Base-by-base conservation (phyloP, 257 asterid genomes). In the Pogostemon cablin region DNA sequence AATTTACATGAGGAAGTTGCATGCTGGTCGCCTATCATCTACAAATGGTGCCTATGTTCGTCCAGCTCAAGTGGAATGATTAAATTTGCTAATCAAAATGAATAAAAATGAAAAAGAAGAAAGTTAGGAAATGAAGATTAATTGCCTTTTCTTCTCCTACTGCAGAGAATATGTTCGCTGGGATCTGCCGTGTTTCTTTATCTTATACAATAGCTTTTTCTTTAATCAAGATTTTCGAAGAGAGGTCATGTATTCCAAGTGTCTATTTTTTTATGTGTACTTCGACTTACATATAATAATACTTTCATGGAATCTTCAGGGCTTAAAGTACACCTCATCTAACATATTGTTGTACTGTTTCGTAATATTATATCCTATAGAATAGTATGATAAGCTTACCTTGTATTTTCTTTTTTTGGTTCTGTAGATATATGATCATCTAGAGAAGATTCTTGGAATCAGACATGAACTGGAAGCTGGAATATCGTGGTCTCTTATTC, bases 401-500 rank as follows among this genome's bases (percentile, higher is more conserved):
- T 78, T 57, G 35, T 61, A n/a, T 64, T 62, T 61, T 53, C 34
- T 78, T 15, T 68, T 53, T 48, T 71, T 69, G 72, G 72, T 77
- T 77, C 44, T 80, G 66, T 87, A 95, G 99, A 76, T 89, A 15
- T 69, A 85, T 81, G 93, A 89, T 80, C 90, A 82, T 75, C 75
- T 95, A 41, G 92, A 86, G 85, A 95, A 89, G 83, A 83, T 86
- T 75, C 81, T 89, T 78, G 99, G 99, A 69, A 77, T 86, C 74
- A 91, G 85, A 80, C 93, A 91, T 68, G 99, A 95, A 79, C 46
- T 91, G 78, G 97, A 88, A 71, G 87, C 88, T 4, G 99, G 98
- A 74, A 85, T 80, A 77, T 84, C 99, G 11, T 95, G 99, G 99
- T 89, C 99, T 67, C 83, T 95, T 64, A 76, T 91, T 78, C 99